These are phyloP conservation scores for Chytriomyces sp. DNA, from an alignment of 192 early-diverging fungal species.

Conservation along the genomic window DNA sequence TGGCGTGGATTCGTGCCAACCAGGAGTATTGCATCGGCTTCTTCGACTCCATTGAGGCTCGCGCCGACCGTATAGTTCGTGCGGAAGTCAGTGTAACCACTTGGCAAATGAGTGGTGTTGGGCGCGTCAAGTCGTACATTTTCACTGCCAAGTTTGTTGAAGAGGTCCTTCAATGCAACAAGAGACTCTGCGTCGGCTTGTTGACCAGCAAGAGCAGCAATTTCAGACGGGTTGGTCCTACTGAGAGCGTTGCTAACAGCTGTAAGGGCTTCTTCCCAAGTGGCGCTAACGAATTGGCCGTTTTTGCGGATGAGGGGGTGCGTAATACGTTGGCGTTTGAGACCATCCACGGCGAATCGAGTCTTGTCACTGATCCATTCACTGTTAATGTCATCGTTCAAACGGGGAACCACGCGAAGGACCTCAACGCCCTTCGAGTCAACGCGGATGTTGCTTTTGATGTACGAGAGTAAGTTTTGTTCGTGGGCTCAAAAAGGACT, in stretches of 20 bases:
- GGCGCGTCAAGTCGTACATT: slow-evolving; percentile 75
- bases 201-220: slow-evolving; percentile 88
- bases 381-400: slow-evolving; percentile 97
- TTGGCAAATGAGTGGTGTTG: slow-evolving; percentile 51
- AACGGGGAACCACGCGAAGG: slow-evolving; percentile 91
- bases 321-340: slow-evolving; percentile 94
- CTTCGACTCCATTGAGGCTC: slow-evolving; percentile 85
- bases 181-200: slow-evolving; percentile 92
- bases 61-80: slow-evolving; percentile 87
- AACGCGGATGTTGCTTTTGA: slow-evolving; percentile 92
- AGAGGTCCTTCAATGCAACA: slow-evolving; percentile 92
- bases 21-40: slow-evolving; percentile 88
- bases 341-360: slow-evolving; percentile 90
- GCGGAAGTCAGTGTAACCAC: slow-evolving; percentile 76
- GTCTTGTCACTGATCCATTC: slow-evolving; percentile 99
- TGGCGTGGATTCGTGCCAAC: slow-evolving; percentile 95
- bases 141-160: slow-evolving; percentile 86
- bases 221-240: slow-evolving; percentile 60
- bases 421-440: slow-evolving; percentile 96
- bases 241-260: slow-evolving; percentile 68
- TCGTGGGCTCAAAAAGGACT: too few species aligned
- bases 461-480: too few species aligned
- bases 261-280: slow-evolving; percentile 86
- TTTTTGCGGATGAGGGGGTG: slow-evolving; percentile 85
- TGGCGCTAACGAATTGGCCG: slow-evolving; percentile 76